These are phyloP conservation scores for Kregervanrija fluxuum DNA, from an alignment of 805 yeast species.

Conservation along the genomic window DNA sequence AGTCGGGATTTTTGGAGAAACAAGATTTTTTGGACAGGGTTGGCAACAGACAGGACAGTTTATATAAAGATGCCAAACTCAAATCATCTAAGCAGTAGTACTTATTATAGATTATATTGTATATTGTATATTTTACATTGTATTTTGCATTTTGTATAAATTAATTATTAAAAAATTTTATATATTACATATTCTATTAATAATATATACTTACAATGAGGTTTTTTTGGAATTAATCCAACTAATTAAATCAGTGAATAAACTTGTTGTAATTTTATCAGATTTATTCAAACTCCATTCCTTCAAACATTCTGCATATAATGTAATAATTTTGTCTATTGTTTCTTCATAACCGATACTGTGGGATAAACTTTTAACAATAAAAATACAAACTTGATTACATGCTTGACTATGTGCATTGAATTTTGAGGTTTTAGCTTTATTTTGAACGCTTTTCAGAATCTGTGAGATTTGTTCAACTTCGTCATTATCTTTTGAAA, in stretches of 20 bases:
- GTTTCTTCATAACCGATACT: slow-evolving; percentile 26
- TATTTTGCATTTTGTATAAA: background rate
- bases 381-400: slow-evolving; percentile 57
- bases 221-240: slow-evolving; percentile 57
- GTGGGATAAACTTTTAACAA: slow-evolving; percentile 48
- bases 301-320: slow-evolving; percentile 50
- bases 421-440: slow-evolving; percentile 36
- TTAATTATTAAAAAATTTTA: background rate
- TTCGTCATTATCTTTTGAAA: slow-evolving; percentile 14
- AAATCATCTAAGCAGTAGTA: slow-evolving; percentile 6
- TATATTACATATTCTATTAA: background rate
- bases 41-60: slow-evolving; percentile 48
- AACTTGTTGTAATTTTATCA: slow-evolving; percentile 42
- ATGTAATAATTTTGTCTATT: slow-evolving; percentile 40
- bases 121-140: background rate
- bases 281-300: slow-evolving; percentile 48
- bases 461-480: slow-evolving; percentile 12
- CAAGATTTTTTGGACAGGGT: slow-evolving; percentile 84
- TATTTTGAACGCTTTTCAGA: slow-evolving; percentile 37
- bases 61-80: slow-evolving; percentile 35
- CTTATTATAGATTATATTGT: background rate
- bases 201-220: background rate
- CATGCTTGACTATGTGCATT: slow-evolving; percentile 50
- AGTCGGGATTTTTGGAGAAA: slow-evolving; percentile 84
- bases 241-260: slow-evolving; percentile 74